Base-by-base conservation (phyloP, 768 basidiomycete species). In the Tylopilus sp. region DNA sequence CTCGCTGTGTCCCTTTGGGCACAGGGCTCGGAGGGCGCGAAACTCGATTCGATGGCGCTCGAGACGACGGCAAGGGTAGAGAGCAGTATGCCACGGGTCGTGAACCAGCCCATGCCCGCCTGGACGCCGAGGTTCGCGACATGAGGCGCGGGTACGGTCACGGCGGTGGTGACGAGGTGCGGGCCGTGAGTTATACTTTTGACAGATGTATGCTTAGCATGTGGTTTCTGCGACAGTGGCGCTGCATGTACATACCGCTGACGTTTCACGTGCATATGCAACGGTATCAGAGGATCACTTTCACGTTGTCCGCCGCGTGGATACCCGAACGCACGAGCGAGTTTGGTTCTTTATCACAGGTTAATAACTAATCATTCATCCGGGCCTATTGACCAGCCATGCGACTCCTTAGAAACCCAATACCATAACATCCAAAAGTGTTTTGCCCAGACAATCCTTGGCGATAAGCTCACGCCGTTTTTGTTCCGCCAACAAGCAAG, bases 1-100 rank as follows among this genome's bases (percentile, higher is more conserved):
- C 64, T 79, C 8, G 77, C 74, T 5, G 64, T 79, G 11, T 78
- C 78, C 17, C 63, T 79, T 7, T 79, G 78, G 78, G 75, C 77
- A 17, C 63, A 65, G 10, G 73, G 58, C 13, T 44, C 61, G 11
- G 62, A 51, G n/a, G 79, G 78, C 11, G 78, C 74, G 8, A 74
- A 69, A 41, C 60, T 79, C 9, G 57, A 71, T 47, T 72, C 73
- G 5, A 51, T 79, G 10, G 62, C 56, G 18, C 66, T 79, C 12
- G 53, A 71, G 55, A 52, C 71, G 40, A 77, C 69, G 2, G 69
- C 73, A 0, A 52, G 30, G 57, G 41, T 67, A 15, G 60, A 67
- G 40, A 65, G 47, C 4, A 42, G 64, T 13, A 66, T 67, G 64
- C 3, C 22, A 1, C 36, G 48, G 3, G 56, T 67, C 20, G 60